phyloP scores from a whole-genome alignment of 1,284 basidiomycete species.

The Apiotrichum porosum region DNA sequence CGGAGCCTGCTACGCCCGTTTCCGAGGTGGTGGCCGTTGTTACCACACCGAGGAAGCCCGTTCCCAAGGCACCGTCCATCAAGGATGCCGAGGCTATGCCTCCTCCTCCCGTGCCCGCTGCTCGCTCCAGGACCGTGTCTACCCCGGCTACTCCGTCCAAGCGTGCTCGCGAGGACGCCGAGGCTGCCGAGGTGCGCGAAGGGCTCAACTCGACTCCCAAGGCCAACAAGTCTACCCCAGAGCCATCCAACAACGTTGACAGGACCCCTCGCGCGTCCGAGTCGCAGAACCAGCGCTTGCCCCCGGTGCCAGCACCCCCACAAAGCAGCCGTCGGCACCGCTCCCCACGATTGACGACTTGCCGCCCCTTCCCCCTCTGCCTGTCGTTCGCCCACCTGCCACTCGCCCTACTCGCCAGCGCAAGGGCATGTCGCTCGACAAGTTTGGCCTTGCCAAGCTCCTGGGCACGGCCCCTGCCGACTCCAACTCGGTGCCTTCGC shows the following conservation, averaged over 20 bases:
- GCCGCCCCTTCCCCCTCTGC: neutral
- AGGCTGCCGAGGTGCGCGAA: neutral
- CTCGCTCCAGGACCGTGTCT: neutral
- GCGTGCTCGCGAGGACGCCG: slow-evolving; percentile 7
- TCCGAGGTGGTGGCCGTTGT: neutral
- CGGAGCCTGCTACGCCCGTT: neutral
- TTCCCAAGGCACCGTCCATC: neutral
- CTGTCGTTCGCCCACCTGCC: neutral
- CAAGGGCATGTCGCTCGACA: slow-evolving; percentile 65
- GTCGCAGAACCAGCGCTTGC: slow-evolving; percentile 7
- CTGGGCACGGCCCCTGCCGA: slow-evolving; percentile 38
- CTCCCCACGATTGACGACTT: slow-evolving; percentile 1
- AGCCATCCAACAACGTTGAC: neutral
- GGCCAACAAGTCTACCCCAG: neutral
- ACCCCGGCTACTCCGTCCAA: slow-evolving; percentile 11
- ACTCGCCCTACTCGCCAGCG: slow-evolving; percentile 52
- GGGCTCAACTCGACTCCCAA: slow-evolving; percentile 8
- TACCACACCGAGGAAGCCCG: no score
- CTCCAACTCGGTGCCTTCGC: slow-evolving; percentile 14
- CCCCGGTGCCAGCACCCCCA: slow-evolving; percentile 16
- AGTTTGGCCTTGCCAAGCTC: slow-evolving; percentile 65
- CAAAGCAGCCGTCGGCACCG: slow-evolving; percentile 6
- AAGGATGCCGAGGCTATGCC: neutral
- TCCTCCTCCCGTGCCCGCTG: neutral
- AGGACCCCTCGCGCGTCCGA: neutral